A percentile compares a stretch with the other conserved stretches of the same genome.
These are phyloP conservation scores for Sclerotinia glacialis DNA, from an alignment of 2,329 filamentous ascomycete species.

Conservation along the genomic window DNA sequence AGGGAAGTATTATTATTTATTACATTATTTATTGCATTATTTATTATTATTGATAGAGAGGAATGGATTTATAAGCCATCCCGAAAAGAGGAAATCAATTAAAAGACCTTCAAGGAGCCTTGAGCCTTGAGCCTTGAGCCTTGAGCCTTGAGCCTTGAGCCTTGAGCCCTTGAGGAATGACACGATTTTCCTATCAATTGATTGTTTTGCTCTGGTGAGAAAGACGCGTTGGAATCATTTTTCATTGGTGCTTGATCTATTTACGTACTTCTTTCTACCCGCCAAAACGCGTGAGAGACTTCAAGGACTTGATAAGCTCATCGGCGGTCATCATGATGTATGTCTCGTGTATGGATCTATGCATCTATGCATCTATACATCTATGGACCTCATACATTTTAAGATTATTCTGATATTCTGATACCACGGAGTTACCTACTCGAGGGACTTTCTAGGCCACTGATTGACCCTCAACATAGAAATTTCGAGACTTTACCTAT, in stretches of 20 bases:
- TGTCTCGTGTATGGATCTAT: not conserved
- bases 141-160: no score
- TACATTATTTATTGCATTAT: not conserved
- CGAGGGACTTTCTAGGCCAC: no score
- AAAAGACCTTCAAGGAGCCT: no score
- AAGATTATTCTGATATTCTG: not conserved
- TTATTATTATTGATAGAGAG: not conserved
- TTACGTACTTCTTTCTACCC: not conserved
- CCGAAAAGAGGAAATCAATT: not conserved
- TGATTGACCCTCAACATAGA: not conserved
- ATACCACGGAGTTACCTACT: not conserved
- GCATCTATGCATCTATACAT: no score
- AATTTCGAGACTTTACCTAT: not conserved
- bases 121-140: no score
- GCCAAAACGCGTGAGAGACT: conserved; percentile 9
- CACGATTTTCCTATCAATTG: conserved; percentile 10
- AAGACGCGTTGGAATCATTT: not conserved
- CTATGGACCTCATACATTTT: not conserved
- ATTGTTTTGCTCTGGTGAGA: conserved; percentile 1
- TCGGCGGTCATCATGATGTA: not conserved
- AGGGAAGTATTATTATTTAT: not conserved
- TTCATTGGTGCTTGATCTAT: not conserved
- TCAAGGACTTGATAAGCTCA: not conserved
- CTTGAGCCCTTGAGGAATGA: no score
- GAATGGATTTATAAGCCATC: not conserved